Percentiles rank a stretch among this genome's conserved stretches.
These are phyloP conservation scores for Conoideocrella luteorostrata DNA, from an alignment of 2,329 filamentous ascomycete species.

Conservation along the genomic window DNA sequence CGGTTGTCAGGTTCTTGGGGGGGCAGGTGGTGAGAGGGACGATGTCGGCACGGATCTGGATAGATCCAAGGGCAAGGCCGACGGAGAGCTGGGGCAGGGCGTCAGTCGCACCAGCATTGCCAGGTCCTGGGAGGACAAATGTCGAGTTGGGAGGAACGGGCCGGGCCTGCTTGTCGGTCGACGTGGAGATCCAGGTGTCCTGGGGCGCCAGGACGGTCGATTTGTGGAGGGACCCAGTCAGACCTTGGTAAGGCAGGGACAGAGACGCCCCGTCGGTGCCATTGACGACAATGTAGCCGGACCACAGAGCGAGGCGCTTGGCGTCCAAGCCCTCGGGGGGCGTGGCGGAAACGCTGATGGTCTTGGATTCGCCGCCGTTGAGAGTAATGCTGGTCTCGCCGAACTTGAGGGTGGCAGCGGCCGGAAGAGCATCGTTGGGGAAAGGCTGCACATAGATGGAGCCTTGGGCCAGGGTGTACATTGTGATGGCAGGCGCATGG, in stretches of 20 bases:
- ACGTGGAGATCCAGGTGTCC: constrained; percentile 24
- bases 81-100: constrained; percentile 34
- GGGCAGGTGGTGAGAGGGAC: constrained; percentile 29
- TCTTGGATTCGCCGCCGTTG: constrained; percentile 5
- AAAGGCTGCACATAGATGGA: constrained; percentile 33
- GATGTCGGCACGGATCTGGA: constrained; percentile 36
- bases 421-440: constrained; percentile 36
- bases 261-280: constrained; percentile 31
- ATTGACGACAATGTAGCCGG: constrained; percentile 18
- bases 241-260: constrained; percentile 35
- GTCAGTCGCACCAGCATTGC: constrained; percentile 24
- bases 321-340: constrained; percentile 8
- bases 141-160: constrained; percentile 28
- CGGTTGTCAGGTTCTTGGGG: constrained; percentile 20
- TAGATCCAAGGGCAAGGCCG: constrained; percentile 39
- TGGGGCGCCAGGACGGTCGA: constrained; percentile 17
- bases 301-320: constrained; percentile 11
- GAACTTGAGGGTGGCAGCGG: constrained; percentile 28
- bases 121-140: constrained; percentile 36
- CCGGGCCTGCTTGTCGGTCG: constrained; percentile 22
- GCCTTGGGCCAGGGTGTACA: constrained; percentile 39
- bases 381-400: constrained; percentile 9
- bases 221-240: constrained; percentile 28
- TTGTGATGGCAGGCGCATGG: constrained; percentile 43
- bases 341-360: constrained; percentile 7